phyloP scores from a whole-genome alignment of 768 basidiomycete species.

The Naganishia onofrii region DNA sequence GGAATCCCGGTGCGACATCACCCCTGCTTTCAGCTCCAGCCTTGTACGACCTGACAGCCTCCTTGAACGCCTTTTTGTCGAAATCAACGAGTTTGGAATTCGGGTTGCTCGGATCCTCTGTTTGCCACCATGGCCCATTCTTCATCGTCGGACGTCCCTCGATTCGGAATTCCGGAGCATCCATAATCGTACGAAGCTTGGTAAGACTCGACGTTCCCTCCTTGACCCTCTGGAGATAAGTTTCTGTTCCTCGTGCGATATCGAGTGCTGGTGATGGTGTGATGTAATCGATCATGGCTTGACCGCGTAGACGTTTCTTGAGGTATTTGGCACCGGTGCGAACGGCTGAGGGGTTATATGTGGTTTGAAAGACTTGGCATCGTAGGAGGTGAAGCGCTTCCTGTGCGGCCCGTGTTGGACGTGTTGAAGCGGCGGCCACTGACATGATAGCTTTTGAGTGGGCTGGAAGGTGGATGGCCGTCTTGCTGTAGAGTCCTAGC shows the following conservation, averaged over 20 bases:
- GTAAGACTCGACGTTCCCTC: slow-evolving; percentile 14
- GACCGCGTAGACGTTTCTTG: slow-evolving; percentile 73
- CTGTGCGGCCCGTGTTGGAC: slow-evolving; percentile 16
- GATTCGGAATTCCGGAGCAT: slow-evolving; percentile 26
- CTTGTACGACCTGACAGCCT: slow-evolving; percentile 24
- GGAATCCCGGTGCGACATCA: slow-evolving; percentile 33
- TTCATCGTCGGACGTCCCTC: slow-evolving; percentile 27
- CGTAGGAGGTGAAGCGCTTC: slow-evolving; percentile 40
- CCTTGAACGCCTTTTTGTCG: slow-evolving; percentile 2
- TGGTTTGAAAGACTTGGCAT: slow-evolving; percentile 70
- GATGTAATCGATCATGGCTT: slow-evolving; percentile 73
- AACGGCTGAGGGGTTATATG: slow-evolving; percentile 75
- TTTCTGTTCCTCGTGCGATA: slow-evolving; percentile 19
- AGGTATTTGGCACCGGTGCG: slow-evolving; percentile 93
- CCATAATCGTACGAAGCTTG: slow-evolving; percentile 21
- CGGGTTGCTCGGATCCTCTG: slow-evolving; percentile 24
- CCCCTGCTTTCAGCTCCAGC: slow-evolving; percentile 13
- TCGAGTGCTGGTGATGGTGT: slow-evolving; percentile 58
- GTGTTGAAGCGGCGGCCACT: slow-evolving; percentile 1
- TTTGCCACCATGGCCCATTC: slow-evolving; percentile 19
- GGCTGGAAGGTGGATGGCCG: background rate
- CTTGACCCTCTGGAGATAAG: slow-evolving; percentile 4
- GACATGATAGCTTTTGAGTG: background rate
- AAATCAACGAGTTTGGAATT: slow-evolving; percentile 10
- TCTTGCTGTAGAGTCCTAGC: background rate